Base-by-base conservation (phyloP, 1,284 basidiomycete species). In the Rhizoctonia solani region DNA sequence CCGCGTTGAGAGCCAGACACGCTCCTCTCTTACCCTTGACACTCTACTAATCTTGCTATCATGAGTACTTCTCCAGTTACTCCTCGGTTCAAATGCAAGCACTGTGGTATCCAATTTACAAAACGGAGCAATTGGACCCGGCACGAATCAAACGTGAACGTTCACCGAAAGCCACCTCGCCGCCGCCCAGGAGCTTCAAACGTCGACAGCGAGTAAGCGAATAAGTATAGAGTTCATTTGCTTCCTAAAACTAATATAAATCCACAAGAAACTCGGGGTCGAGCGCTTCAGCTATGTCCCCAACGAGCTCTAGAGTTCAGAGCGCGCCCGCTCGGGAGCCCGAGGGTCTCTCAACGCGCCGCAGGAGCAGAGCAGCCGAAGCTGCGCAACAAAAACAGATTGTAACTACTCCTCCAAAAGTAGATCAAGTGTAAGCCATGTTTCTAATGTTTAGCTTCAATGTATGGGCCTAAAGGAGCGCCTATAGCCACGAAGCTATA, bases 91-190 rank as follows among this genome's bases (percentile, higher is more conserved):
- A 61, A 61, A 49, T 61, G 56, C 44, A 61, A 61, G 23, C 56
- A 61, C 16, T 61, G 56, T 34, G 46, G 56, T 8, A 61, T 61
- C 5, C 42, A 47, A 19, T 61, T 61, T 39, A 21, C 56, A 30
- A 61, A 61, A 46, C 56, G 56, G 56, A 61, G 56, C 56, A 61
- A 61, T 39, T 61, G 56, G 56, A 61, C 56, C 16, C 56, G 56
- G 19, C 56, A 61, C 44, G 56, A 61, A 23, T 49, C 56, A 27
- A 61, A 61, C 21, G 56, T 29, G 46, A 61, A 61, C 30, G 56
- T 61, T 29, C 56, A 61, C 32, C 56, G 44, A n/a, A 61, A 61
- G 46, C 56, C 56, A 50, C 56, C 56, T 21, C 56, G 56, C 4
- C 56, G 56, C 30, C 44, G 56, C n/a, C 56, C 56, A 47, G 56